Percentiles rank a stretch among this genome's conserved stretches.
Conservation (phyloP, 108 stramenopile genomes). For the Ochromonas danica region DNA sequence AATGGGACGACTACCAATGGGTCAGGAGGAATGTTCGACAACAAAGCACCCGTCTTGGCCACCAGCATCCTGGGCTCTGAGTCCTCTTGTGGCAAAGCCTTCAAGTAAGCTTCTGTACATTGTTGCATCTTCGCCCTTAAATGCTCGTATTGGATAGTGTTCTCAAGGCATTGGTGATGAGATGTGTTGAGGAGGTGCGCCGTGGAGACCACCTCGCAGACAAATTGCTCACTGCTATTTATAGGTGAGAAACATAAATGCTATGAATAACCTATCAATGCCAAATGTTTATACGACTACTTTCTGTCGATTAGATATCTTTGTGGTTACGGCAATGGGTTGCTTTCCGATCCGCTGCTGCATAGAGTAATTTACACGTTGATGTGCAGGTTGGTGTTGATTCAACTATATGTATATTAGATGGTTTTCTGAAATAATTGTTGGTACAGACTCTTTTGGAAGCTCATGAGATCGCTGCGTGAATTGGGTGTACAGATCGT, state of each 20-base stretch:
- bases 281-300: no score
- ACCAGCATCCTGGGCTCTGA: slow-evolving; percentile 45
- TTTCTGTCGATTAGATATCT: no score
- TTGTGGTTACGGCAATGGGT: slow-evolving; percentile 68
- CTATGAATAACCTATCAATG: no score
- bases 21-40: slow-evolving; percentile 24
- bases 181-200: slow-evolving; percentile 80
- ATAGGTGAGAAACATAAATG: no score
- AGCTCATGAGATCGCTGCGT: slow-evolving; percentile 85
- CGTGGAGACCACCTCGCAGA: slow-evolving; percentile 69
- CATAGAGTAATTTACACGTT: slow-evolving; percentile 79
- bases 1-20: background rate
- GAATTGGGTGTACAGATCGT: slow-evolving; percentile 88
- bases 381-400: no score
- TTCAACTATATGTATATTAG: no score
- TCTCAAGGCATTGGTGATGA: slow-evolving; percentile 71
- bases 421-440: no score
- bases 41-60: slow-evolving; percentile 39
- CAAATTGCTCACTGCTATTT: slow-evolving; percentile 77
- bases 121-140: background rate
- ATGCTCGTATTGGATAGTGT: slow-evolving; percentile 55
- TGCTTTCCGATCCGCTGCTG: slow-evolving; percentile 86
- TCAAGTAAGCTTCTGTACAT: slow-evolving; percentile 27
- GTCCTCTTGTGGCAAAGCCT: slow-evolving; percentile 43
- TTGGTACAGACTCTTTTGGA: slow-evolving; percentile 76